phyloP scores from a whole-genome alignment of 2,329 filamentous ascomycete genomes.

The Alternaria metachromatica region DNA sequence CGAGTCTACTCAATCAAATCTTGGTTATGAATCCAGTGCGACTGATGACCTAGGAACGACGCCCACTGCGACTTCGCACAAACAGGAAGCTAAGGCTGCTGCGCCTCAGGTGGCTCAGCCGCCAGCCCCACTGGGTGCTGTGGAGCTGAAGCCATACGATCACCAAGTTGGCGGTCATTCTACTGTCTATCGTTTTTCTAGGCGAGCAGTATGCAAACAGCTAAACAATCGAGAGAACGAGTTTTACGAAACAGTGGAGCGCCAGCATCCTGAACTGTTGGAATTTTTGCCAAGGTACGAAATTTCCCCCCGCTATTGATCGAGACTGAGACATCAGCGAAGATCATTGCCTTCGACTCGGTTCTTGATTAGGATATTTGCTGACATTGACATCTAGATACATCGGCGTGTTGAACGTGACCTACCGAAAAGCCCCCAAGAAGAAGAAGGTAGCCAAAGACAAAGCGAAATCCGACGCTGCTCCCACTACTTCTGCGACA shows the following conservation, averaged over 20 bases:
- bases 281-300: slow-evolving; percentile 81
- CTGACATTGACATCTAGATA: slow-evolving; percentile 68
- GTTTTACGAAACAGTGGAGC: slow-evolving; percentile 97
- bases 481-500: slow-evolving; percentile 15
- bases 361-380: slow-evolving; percentile 15
- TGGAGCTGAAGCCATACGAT: slow-evolving; percentile 94
- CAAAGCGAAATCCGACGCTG: slow-evolving; percentile 31
- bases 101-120: slow-evolving; percentile 44
- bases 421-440: slow-evolving; percentile 83
- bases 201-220: slow-evolving; percentile 95
- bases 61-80: slow-evolving; percentile 42
- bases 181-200: slow-evolving; percentile 93
- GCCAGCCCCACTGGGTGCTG: slow-evolving; percentile 77
- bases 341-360: slow-evolving; percentile 26
- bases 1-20: slow-evolving; percentile 52
- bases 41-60: slow-evolving; percentile 59
- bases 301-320: slow-evolving; percentile 23
- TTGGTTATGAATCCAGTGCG: slow-evolving; percentile 60
- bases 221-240: slow-evolving; percentile 98
- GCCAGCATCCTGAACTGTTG: slow-evolving; percentile 85
- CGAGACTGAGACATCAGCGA: slow-evolving; percentile 52
- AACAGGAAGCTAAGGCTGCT: slow-evolving; percentile 39
- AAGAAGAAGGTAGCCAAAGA: slow-evolving; percentile 56
- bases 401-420: slow-evolving; percentile 95
- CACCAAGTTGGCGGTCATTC: slow-evolving; percentile 98